Base-by-base conservation (phyloP, 202 grass and related monocot species). In the Dendrocalamus latiflorus region DNA sequence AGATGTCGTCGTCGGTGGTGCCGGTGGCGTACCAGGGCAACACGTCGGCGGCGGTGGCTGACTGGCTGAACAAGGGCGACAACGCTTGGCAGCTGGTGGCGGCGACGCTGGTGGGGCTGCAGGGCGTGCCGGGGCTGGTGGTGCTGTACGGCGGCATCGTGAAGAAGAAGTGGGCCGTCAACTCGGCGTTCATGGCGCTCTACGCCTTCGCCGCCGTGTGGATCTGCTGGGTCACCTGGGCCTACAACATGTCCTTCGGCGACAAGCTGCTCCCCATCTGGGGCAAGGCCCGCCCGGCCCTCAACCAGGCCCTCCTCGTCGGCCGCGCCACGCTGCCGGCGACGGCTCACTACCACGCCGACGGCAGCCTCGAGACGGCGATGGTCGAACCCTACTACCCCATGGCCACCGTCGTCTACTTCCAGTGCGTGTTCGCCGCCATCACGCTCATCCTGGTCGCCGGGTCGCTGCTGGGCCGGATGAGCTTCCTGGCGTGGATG, bases 111-210 rank as follows among this genome's bases (percentile, higher is more conserved):
- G 91, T 93, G 30, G 91, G 88, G 0, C 16, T 90, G 18, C 85
- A 88, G 91, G 74, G 88, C 58, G 55, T 93, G 64, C 91, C 91
- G 1, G 91, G 91, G 0, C 75, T 90, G 39, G 88, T 93, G 60
- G 78, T 93, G 7, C 91, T 93, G 9, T 90, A 93, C 83, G 91
- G 91, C 30, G 84, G 91, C 86, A 75, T 93, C 49, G 91, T 93
- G 50, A 93, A 93, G 88, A 93, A 93, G 85, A 93, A 93, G 75
- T 93, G 91, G 91, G 91, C 91, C 4, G 83, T 93, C 0, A 93
- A 90, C 86, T 90, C 88, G 3, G 88, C 91, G 8, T 93, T 93
- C 88, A 93, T 93, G 91, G 91, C 88, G 70, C 70, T 93, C 13
- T 93, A 93, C 83, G 91, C 91, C 58, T 90, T 90, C 78, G 91